Evolutionary conservation across 1,284 basidiomycete species (phyloP), one percentile per base, ranked within the genome.

Genomic region (Puccinia novopanici): DNA sequence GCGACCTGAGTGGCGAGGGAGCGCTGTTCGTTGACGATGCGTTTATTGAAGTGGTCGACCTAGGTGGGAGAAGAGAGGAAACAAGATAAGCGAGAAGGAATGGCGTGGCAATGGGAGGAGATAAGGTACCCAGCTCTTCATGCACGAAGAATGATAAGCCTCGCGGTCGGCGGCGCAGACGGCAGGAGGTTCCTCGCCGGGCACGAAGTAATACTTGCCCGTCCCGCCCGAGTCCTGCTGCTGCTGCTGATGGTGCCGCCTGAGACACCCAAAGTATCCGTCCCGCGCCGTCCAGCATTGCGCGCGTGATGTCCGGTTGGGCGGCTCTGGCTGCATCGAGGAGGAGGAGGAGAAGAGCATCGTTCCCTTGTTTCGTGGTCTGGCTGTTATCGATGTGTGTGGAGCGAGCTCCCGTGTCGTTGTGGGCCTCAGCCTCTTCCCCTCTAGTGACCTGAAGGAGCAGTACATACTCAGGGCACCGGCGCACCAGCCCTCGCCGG

Each of bases 31-130:
- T 78, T 68, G 37, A 78, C 76, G 65, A 78, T n/a, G 17, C 63
- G 63, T 59, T 71, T 65, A 40, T 78, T 78, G 45, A 78, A 78
- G 52, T 78, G 76, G 22, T 78, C 76, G 52, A 78, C 65, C 76
- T 78, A 30, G 22, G 45, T 1, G 17, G 45, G 45, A 22, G 13
- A 12, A 55, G 52, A 8, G 8, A 55, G 10, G 52, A n/a, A n/a
- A 2, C 13, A 42, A 22, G 45, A 45, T 24, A 10, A 45, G 24
- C 22, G 13, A 68, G 67, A 45, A 45, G 13, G 52, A 55, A n/a
- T 1, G 3, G n/a, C 2, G n/a, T 55, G 52, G 22, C 55, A 75
- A n/a, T 13, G n/a, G 65, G 45, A 30, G 24, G 19, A 57, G 24
- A 76, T n/a, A 5, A 48, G 45, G 6, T 55, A 78, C 76, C 76